Evolutionary conservation across 768 basidiomycete genomes (phyloP).

Genomic region (Auriscalpium orientale): DNA sequence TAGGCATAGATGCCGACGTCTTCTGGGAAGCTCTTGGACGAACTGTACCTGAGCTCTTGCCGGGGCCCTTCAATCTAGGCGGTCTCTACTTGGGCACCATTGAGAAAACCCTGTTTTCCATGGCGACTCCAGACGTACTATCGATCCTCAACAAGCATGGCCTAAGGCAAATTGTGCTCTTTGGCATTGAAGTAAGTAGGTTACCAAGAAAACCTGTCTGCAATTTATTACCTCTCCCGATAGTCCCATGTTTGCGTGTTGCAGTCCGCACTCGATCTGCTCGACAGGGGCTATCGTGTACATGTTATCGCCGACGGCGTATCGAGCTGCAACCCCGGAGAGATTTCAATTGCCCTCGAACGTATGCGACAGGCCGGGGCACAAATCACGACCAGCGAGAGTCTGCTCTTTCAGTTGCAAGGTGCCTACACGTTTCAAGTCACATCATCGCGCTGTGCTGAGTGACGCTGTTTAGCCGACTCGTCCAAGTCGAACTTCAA

Average conservation of each 20-base stretch:
- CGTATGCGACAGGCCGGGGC: constrained; percentile 69
- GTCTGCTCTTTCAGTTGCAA: constrained; percentile 70
- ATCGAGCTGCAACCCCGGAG: constrained; percentile 73
- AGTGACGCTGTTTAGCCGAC: constrained; percentile 37
- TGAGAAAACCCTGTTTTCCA: constrained; percentile 81
- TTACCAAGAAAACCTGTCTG: background rate
- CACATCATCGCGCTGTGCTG: constrained; percentile 8
- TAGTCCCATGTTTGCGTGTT: constrained; percentile 88
- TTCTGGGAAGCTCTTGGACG: constrained; percentile 50
- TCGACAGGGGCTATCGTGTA: constrained; percentile 41
- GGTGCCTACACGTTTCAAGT: constrained; percentile 34
- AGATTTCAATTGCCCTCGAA: constrained; percentile 68
- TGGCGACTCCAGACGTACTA: constrained; percentile 67
- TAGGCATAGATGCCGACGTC: background rate
- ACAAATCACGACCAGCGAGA: constrained; percentile 74
- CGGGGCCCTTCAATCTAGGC: constrained; percentile 42
- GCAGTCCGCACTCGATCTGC: constrained; percentile 71
- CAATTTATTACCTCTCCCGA: background rate
- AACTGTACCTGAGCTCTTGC: constrained; percentile 51
- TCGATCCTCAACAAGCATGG: constrained; percentile 38
- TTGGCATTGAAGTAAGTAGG: constrained; percentile 77
- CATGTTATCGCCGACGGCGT: constrained; percentile 81
- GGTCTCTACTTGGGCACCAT: constrained; percentile 51
- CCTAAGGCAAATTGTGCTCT: constrained; percentile 59
- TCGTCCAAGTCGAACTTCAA: constrained; percentile 61